A percentile compares a stretch with the other conserved stretches of the same genome.
phyloP scores from a whole-genome alignment of 177 flowering plant genomes.

The Telopea speciosissima region DNA sequence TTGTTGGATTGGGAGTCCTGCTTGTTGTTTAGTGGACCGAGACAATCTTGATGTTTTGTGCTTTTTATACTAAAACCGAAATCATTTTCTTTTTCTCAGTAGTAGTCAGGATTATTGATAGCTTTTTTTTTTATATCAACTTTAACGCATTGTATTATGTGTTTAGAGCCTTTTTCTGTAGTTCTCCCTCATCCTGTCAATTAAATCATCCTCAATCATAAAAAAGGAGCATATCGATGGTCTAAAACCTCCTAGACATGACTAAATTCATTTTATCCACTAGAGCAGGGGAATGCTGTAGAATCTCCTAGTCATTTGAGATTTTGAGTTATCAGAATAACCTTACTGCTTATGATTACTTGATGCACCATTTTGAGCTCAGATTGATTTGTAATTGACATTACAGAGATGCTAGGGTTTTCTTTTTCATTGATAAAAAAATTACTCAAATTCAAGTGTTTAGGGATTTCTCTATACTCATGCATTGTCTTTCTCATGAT shows the following conservation, averaged over 20 bases:
- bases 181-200: too few relatives aligned
- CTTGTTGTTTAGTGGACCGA: too few relatives aligned
- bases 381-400: not conserved
- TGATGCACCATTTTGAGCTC: too few relatives aligned
- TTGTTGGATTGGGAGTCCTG: too few relatives aligned
- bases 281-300: not conserved
- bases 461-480: not conserved
- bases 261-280: not conserved
- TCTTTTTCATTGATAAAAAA: not conserved
- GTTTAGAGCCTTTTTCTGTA: conserved; percentile 26
- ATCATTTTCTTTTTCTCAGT: not conserved
- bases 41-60: not conserved
- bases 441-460: not conserved
- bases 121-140: not conserved
- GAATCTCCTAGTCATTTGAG: too few relatives aligned
- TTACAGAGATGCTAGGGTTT: not conserved
- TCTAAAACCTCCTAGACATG: not conserved
- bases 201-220: too few relatives aligned
- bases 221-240: not conserved
- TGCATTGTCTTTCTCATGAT: not conserved
- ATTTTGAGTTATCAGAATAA: too few relatives aligned
- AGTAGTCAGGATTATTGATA: not conserved
- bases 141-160: conserved; percentile 3
- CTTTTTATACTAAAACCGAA: not conserved
- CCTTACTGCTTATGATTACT: too few relatives aligned